Evolutionary conservation across 805 yeast genomes (phyloP).

Genomic region (Hanseniaspora thailandica): DNA sequence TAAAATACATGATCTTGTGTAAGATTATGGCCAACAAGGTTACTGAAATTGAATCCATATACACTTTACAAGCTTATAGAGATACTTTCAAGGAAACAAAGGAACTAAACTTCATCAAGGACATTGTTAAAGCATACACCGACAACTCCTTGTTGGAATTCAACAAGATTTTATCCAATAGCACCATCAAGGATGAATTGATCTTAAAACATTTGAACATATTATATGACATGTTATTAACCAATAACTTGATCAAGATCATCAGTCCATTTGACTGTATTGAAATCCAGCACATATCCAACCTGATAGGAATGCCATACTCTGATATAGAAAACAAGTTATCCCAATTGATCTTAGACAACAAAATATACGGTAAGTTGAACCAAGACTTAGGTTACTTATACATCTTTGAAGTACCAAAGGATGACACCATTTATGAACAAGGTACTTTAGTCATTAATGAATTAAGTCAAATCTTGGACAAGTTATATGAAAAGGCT

Average conservation of each 20-base stretch:
- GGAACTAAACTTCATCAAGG: constrained; percentile 90
- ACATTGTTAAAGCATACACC: constrained; percentile 79
- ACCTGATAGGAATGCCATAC: constrained; percentile 74
- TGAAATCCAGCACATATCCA: constrained; percentile 81
- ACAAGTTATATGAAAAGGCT: constrained; percentile 86
- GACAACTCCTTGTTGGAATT: constrained; percentile 85
- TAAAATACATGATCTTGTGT: constrained; percentile 84
- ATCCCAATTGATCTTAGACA: constrained; percentile 91
- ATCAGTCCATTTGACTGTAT: constrained; percentile 94
- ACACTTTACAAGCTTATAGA: constrained; percentile 37
- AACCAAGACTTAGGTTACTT: constrained; percentile 99
- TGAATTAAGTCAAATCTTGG: constrained; percentile 79
- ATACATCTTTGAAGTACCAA: constrained; percentile 79
- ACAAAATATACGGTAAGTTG: constrained; percentile 87
- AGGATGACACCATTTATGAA: constrained; percentile 76
- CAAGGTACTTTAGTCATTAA: constrained; percentile 77
- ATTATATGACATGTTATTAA: constrained; percentile 81
- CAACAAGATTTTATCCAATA: constrained; percentile 65
- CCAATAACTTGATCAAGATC: constrained; percentile 84
- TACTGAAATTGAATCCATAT: constrained; percentile 69
- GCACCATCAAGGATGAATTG: constrained; percentile 56
- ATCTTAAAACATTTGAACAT: constrained; percentile 87
- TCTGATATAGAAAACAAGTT: constrained; percentile 88
- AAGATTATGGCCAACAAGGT: constrained; percentile 84
- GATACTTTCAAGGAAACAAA: constrained; percentile 42